Evolutionary conservation across 768 basidiomycete species (phyloP), one percentile per base, ranked within the genome.

Genomic region (Chalciporus pseudorubinellus): DNA sequence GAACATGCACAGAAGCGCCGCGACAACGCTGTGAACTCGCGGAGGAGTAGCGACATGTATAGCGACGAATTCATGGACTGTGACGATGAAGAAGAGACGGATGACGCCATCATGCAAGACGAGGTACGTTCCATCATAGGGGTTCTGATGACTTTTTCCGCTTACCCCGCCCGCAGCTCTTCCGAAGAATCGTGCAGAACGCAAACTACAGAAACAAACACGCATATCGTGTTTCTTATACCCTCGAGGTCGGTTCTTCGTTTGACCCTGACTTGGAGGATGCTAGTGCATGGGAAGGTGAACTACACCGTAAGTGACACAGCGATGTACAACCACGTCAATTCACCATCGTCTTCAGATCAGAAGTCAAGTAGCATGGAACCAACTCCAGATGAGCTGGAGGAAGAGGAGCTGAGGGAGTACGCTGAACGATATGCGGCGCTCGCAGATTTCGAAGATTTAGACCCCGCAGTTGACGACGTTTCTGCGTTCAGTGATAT

Each of bases 221-320:
- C 60, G 65, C 74, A 2, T 87, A 84, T 57, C 76, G 79, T 9
- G 62, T 86, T 3, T 88, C 85, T 2, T 89, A 85, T 53, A 76
- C 79, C 22, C 62, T 71, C 16, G 85, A 88, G 51, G 86, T 89
- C 3, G 87, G 87, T 6, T 87, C 85, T 14, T 89, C 87, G 1
- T 80, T 87, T 51, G 87, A 89, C 62, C 87, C 87, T 5, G 81
- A 82, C 62, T 68, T 87, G 60, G 85, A 89, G 29, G 85, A 88
- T 50, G 64, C 79, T 4, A 69, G 58, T 19, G 60, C 65, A n/a
- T 88, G 85, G 86, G 86, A 87, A 63, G 59, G 67, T 24, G 81
- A 81, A 40, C 60, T 87, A 4, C 61, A 59, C 57, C 76, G 84
- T 76, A 50, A 50, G 68, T 53, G 12, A 8, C 3, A 18, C 13